Conservation (phyloP, 2,329 filamentous ascomycete species). For the Alternaria viburni region DNA sequence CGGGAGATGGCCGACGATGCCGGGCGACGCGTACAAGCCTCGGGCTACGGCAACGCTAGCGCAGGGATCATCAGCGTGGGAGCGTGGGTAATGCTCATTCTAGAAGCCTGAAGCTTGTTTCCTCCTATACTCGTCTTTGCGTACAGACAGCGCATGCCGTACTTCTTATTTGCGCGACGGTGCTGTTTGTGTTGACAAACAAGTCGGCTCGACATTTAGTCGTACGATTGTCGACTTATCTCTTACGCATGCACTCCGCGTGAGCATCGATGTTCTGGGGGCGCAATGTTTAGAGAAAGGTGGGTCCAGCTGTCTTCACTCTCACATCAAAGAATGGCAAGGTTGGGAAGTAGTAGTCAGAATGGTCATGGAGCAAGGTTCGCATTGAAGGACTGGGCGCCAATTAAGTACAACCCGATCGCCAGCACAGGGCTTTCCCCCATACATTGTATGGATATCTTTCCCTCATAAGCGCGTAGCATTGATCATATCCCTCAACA, state of each 20-base stretch:
- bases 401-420: conserved; percentile 84
- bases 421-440: conserved; percentile 99
- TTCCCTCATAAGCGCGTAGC: conserved; percentile 96
- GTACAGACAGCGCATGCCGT: too few species aligned
- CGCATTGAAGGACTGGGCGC: conserved; percentile 63
- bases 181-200: background rate
- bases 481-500: conserved; percentile 43
- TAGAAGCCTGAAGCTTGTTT: background rate
- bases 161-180: background rate
- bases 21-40: conserved; percentile 9
- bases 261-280: too few species aligned
- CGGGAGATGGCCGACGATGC: conserved; percentile 4
- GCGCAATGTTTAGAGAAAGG: too few species aligned
- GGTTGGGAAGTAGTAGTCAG: background rate
- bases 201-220: background rate
- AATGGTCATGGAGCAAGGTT: conserved; percentile 16
- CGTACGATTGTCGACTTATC: too few species aligned
- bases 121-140: background rate
- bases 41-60: conserved; percentile 19
- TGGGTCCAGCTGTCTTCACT: too few species aligned
- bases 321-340: background rate
- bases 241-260: too few species aligned
- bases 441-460: conserved; percentile 78
- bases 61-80: conserved; percentile 13
- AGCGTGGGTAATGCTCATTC: background rate